Evolutionary conservation across 495 filamentous ascomycete genomes (phyloP).

Genomic region (Tuber umbilicatum): DNA sequence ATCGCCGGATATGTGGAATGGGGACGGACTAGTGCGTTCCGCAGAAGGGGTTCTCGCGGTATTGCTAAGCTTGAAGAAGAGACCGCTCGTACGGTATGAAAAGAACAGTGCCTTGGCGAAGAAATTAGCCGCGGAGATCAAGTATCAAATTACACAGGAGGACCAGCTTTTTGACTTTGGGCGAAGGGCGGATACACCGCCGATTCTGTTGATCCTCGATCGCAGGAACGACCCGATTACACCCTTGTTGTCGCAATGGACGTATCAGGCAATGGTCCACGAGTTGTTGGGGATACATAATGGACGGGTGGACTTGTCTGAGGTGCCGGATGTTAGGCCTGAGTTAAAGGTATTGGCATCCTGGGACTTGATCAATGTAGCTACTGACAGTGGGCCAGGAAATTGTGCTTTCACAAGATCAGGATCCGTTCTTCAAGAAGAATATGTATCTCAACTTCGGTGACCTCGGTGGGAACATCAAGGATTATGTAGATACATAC

Average conservation of each 20-base stretch:
- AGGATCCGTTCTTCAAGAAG: slow-evolving; percentile 99
- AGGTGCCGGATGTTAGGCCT: slow-evolving; percentile 79
- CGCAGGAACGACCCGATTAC: slow-evolving; percentile 92
- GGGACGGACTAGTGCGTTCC: slow-evolving; percentile 72
- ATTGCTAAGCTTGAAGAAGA: slow-evolving; percentile 86
- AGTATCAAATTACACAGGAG: slow-evolving; percentile 85
- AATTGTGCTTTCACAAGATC: slow-evolving; percentile 92
- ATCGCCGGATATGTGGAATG: slow-evolving; percentile 79
- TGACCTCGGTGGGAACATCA: slow-evolving; percentile 93
- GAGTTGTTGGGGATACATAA: slow-evolving; percentile 90
- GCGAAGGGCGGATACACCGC: slow-evolving; percentile 85
- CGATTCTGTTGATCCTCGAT: slow-evolving; percentile 84
- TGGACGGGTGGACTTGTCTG: slow-evolving; percentile 77
- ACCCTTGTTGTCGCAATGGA: slow-evolving; percentile 95
- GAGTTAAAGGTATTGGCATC: slow-evolving; percentile 57
- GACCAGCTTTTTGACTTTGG: slow-evolving; percentile 93
- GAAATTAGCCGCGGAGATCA: slow-evolving; percentile 75
- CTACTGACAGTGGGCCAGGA: slow-evolving; percentile 47
- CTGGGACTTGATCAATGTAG: not conserved
- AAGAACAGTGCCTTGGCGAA: slow-evolving; percentile 85
- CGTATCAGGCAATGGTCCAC: slow-evolving; percentile 98
- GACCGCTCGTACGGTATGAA: slow-evolving; percentile 86
- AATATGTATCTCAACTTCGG: slow-evolving; percentile 99
- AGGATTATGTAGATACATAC: slow-evolving; percentile 97
- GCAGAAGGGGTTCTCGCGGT: slow-evolving; percentile 80